These are phyloP conservation scores for Saccharomycopsis schoenii DNA, from an alignment of 805 yeast genomes.

Conservation along the genomic window DNA sequence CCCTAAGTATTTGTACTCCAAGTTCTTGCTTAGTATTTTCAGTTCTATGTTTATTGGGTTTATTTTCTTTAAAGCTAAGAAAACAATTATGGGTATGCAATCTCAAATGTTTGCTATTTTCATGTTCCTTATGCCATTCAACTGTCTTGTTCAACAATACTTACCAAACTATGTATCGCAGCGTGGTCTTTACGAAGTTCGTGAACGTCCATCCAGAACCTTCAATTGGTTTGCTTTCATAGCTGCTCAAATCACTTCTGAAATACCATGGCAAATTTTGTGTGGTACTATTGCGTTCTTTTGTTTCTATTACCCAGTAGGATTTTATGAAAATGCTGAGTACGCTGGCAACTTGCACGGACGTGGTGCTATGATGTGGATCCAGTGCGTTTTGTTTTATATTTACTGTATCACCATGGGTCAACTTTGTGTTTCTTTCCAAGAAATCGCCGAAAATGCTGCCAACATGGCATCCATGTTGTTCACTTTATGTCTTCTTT, in stretches of 20 bases:
- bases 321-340: conserved; percentile 51
- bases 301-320: conserved; percentile 65
- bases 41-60: conserved; percentile 58
- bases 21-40: conserved; percentile 39
- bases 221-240: conserved; percentile 58
- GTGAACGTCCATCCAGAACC: conserved; percentile 66
- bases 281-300: conserved; percentile 54
- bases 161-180: conserved; percentile 50
- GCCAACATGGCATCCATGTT: conserved; percentile 49
- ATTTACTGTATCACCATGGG: conserved; percentile 50
- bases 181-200: conserved; percentile 56
- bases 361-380: conserved; percentile 51
- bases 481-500: conserved; percentile 53
- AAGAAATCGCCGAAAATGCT: conserved; percentile 51
- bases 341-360: conserved; percentile 34
- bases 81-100: conserved; percentile 53
- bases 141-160: conserved; percentile 51
- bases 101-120: conserved; percentile 54
- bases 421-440: conserved; percentile 48
- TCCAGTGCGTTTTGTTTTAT: conserved; percentile 36
- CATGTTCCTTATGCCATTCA: conserved; percentile 42
- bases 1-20: conserved; percentile 50
- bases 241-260: conserved; percentile 41
- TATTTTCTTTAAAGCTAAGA: conserved; percentile 54
- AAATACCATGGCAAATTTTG: conserved; percentile 53